Evolutionary conservation across 192 early-diverging fungal species (phyloP).

Genomic region (Lunasporangiospora selenospora): DNA sequence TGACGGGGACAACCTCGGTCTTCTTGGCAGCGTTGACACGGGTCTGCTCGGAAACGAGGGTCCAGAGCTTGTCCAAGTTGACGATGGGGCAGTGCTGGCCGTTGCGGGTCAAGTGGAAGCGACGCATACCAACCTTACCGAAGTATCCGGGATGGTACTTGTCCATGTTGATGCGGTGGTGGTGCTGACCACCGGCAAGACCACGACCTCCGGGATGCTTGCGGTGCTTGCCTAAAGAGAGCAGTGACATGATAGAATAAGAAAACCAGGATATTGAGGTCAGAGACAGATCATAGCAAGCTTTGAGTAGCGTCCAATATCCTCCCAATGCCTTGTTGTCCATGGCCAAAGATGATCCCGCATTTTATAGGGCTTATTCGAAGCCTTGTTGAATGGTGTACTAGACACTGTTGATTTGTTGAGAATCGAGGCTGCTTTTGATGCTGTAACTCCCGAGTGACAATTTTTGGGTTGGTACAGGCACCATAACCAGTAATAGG

Average conservation of each 20-base stretch:
- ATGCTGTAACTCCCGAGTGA: no score
- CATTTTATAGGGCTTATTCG: no score
- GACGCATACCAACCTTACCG: conserved; percentile 99
- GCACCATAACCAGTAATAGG: no score
- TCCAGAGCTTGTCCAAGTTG: conserved; percentile 93
- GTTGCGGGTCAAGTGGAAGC: conserved; percentile 98
- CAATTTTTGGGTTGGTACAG: no score
- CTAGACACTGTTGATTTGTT: no score
- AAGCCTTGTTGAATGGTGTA: no score
- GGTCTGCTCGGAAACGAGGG: conserved; percentile 83
- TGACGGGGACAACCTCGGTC: conserved; percentile 91
- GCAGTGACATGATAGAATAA: not conserved
- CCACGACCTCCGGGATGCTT: conserved; percentile 99
- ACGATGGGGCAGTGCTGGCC: conserved; percentile 78
- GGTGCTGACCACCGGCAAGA: conserved; percentile 99
- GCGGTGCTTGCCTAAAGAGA: conserved; percentile 86
- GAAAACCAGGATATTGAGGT: not conserved
- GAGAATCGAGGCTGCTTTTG: no score
- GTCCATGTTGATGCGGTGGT: conserved; percentile 99
- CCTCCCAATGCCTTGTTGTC: no score
- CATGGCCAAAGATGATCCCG: no score
- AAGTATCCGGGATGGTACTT: conserved; percentile 99
- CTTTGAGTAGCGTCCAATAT: no score
- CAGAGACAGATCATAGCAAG: not conserved
- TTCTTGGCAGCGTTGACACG: conserved; percentile 81